These are phyloP conservation scores for Tephrocybe rancida DNA, from an alignment of 768 basidiomycete species.

Conservation along the genomic window DNA sequence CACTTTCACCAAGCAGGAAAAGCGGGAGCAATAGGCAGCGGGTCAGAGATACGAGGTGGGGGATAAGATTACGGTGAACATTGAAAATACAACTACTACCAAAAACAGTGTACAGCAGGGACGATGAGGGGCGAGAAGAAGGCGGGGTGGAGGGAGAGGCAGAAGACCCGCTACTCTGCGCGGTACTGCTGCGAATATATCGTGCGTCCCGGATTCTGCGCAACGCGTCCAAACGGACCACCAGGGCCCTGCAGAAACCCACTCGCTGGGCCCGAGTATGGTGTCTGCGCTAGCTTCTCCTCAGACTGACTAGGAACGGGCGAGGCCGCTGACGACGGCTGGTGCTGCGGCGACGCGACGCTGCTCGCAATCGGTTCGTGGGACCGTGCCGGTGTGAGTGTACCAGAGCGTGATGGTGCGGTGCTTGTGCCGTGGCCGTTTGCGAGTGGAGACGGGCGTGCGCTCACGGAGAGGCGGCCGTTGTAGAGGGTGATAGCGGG, in stretches of 20 bases:
- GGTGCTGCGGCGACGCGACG: conserved; percentile 18
- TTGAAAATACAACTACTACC: conserved; percentile 9
- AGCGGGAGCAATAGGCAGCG: too few relatives aligned
- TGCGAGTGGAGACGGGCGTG: conserved; percentile 23
- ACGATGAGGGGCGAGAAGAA: neutral
- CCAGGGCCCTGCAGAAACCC: conserved; percentile 48
- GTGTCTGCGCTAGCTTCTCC: conserved; percentile 28
- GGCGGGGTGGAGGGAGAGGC: neutral
- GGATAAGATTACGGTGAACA: conserved; percentile 21
- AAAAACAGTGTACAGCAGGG: conserved; percentile 1
- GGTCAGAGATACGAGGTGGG: too few relatives aligned
- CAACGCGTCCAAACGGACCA: conserved; percentile 39
- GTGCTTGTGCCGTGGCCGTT: conserved; percentile 25
- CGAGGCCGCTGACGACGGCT: conserved; percentile 15
- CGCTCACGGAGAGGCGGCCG: conserved; percentile 17
- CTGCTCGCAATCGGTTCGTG: conserved; percentile 20
- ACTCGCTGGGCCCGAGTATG: conserved; percentile 50
- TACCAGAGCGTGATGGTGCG: conserved; percentile 21
- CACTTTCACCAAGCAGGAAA: too few relatives aligned
- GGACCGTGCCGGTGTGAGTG: conserved; percentile 21
- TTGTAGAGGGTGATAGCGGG: conserved; percentile 19
- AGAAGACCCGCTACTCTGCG: conserved; percentile 13
- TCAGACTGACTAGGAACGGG: conserved; percentile 20
- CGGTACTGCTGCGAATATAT: conserved; percentile 54
- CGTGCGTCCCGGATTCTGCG: conserved; percentile 59